Base-by-base conservation (phyloP, 2,329 filamentous ascomycete species). In the Fusarium longipes region DNA sequence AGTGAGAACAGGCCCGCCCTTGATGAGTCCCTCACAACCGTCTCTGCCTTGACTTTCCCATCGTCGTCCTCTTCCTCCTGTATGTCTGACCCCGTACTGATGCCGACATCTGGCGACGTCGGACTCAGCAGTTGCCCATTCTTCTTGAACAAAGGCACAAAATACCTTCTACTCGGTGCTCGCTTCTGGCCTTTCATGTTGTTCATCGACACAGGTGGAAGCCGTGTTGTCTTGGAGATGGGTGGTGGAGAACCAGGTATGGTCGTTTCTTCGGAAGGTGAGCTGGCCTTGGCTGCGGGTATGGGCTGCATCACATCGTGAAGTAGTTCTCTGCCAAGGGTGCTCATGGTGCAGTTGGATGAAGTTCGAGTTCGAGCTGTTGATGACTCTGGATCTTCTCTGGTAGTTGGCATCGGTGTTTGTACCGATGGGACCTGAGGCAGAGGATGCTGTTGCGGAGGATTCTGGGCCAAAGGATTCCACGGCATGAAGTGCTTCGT, bases 281-380 rank as follows among this genome's bases (percentile, higher is more conserved):
- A 29, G 15, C 36, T 44, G 60, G 63, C 67, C 29, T 54, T 58
- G 20, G 43, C 22, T 29, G 63, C 48, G 6, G 55, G 12, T 3
- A 63, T 62, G 3, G 63, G 40, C 15, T 61, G 62, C 66, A 69
- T 70, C 30, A 70, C 70, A 45, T 73, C 71, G 10, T 25, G 36
- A 32, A 70, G 47, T 12, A 73, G 68, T 20, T 68, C 58, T 39
- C 51, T 63, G 32, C 66, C 66, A 10, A 73, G 57, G 5, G 68
- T 73, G 33, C 71, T 73, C 66, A 73, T 70, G 3, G 68, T 67
- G 17, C 58, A 63, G 25, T n/a, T 32, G 10, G 70, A 73, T 6
- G 38, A 57, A 27, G 43, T 20, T 11, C 51, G 38, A 22, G 15
- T 20, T 14, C 10, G 33, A 32, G n/a, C 25, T 12, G 27, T 30